Conservation (phyloP, 495 filamentous ascomycete species). For the Platismatia glauca region DNA sequence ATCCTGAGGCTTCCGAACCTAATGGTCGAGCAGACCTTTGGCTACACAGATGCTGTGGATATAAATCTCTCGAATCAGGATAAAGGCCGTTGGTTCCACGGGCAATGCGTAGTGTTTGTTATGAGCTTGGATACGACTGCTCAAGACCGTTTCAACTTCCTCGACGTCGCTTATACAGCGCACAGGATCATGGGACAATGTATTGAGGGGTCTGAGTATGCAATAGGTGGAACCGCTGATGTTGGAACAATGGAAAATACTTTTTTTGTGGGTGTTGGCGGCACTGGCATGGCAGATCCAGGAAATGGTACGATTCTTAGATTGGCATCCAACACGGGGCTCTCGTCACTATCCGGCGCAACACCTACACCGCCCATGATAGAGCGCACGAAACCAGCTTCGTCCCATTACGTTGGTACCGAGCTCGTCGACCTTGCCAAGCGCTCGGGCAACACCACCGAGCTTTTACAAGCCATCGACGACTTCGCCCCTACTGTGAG, state of each 20-base stretch:
- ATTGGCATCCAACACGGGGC: not conserved
- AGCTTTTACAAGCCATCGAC: not conserved
- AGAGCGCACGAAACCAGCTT: not conserved
- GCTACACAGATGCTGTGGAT: constrained; percentile 5
- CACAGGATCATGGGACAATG: not conserved
- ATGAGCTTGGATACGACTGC: not conserved
- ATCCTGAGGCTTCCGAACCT: constrained; percentile 1
- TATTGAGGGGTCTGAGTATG: not conserved
- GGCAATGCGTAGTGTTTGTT: constrained; percentile 3
- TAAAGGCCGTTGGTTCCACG: not conserved
- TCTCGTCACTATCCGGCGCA: not conserved
- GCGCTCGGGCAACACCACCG: not conserved
- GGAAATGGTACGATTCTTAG: not conserved
- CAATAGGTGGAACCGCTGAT: not conserved
- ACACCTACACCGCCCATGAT: not conserved
- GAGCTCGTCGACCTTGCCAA: not conserved
- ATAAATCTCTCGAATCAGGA: not conserved
- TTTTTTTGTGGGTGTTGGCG: constrained; percentile 6
- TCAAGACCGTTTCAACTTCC: not conserved
- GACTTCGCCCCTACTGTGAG: not conserved
- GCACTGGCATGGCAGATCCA: not conserved
- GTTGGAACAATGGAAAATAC: not conserved
- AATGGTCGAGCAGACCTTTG: constrained; percentile 2
- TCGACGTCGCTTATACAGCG: constrained; percentile 8
- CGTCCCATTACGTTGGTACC: not conserved